Evolutionary conservation across 148 eudicot genomes (phyloP), one percentile per base, ranked within the genome.

Genomic region (Tetragonia tetragonoides): DNA sequence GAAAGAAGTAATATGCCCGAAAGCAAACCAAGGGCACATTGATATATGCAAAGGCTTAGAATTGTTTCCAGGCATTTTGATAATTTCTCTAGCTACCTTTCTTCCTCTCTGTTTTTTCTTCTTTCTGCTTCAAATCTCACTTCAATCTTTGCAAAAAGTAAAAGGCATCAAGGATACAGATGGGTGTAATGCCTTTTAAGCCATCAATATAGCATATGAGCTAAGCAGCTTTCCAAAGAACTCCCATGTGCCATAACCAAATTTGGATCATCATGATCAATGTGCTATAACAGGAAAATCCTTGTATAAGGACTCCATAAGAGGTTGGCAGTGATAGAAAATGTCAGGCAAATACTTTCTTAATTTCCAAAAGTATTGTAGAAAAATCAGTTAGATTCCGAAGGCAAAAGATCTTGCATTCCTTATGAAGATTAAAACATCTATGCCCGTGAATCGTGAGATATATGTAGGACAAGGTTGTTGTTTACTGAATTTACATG

Each of bases 11-110:
- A 87, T 78, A 78, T 89, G 91, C 61, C 91, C 91, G 23, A 87
- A 75, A 42, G 89, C 91, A 66, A 83, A 85, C 91, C 91, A 89
- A 53, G 91, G 91, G 66, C 81, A 87, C 89, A 87, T 89, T 10
- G 83, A 84, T 75, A 89, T 78, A 51, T 79, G 86, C 62, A 88
- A 74, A 24, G 62, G 68, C 65, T 73, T 77, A 21, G 24, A 62
- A 73, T 60, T 68, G 65, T 62, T 46, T 37, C 68, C 72, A 34
- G 81, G 67, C 84, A 82, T 82, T 40, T 49, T 75, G 47, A 4
- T 6, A 68, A 68, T 0, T 41, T 68, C 4, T 49, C 59, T 70
- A 6, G 59, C 20, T 46, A 21, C 0, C 15, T 28, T 49, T 51
- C 10, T 15, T 6, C n/a, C 24, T 28, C 3, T 18, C 15, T 11